Evolutionary conservation across 768 basidiomycete species (phyloP).

Genomic region (Ramaria sp.): DNA sequence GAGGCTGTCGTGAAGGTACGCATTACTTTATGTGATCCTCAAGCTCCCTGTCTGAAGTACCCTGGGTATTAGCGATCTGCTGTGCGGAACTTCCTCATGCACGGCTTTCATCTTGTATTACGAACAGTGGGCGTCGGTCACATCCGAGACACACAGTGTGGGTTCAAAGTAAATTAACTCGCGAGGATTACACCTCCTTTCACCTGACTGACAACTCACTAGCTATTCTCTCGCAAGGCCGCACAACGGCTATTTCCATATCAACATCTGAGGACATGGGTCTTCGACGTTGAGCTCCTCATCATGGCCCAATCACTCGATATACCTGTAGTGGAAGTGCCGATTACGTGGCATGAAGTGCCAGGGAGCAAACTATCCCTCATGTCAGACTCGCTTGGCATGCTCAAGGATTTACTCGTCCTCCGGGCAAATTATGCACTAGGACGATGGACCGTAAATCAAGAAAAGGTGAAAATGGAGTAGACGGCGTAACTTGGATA

Average conservation of each 20-base stretch:
- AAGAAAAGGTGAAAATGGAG: not conserved
- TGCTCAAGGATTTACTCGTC: constrained; percentile 80
- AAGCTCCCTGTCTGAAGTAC: not conserved
- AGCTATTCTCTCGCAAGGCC: constrained; percentile 72
- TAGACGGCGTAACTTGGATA: not conserved
- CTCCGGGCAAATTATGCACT: constrained; percentile 72
- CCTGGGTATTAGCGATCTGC: constrained; percentile 55
- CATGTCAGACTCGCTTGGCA: constrained; percentile 73
- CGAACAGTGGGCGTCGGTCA: constrained; percentile 83
- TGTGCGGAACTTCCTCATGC: constrained; percentile 88
- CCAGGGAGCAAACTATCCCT: constrained; percentile 87
- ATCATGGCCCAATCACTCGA: constrained; percentile 68
- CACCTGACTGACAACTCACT: not conserved
- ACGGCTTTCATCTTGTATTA: constrained; percentile 82
- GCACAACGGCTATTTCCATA: constrained; percentile 77
- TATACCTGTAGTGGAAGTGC: constrained; percentile 78
- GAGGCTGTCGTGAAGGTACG: constrained; percentile 88
- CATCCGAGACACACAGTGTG: constrained; percentile 92
- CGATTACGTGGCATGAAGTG: constrained; percentile 90
- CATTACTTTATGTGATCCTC: constrained; percentile 4
- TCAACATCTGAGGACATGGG: constrained; percentile 87
- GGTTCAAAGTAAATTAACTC: constrained; percentile 56
- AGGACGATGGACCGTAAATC: constrained; percentile 53
- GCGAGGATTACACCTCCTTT: not conserved
- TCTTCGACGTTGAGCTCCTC: constrained; percentile 92